Percentiles rank a stretch among this genome's conserved stretches.
phyloP scores from a whole-genome alignment of 441 rosid genomes.

The Pelargonium myrrhifolium region DNA sequence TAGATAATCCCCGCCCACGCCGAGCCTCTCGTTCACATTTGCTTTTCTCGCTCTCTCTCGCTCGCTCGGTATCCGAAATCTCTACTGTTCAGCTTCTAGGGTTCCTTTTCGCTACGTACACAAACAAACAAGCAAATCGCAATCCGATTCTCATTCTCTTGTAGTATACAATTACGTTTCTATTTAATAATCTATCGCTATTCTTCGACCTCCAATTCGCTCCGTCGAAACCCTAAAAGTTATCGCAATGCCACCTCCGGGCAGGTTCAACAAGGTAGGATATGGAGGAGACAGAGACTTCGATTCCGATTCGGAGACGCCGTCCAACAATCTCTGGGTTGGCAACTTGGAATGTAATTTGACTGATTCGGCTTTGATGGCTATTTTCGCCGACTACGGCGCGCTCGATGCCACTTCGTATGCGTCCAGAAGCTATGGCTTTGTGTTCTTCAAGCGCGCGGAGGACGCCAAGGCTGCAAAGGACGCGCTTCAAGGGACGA shows the following conservation, averaged over 20 bases:
- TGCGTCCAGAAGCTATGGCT: conserved; percentile 60
- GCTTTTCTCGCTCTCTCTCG: too few species aligned
- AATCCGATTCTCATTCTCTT: too few species aligned
- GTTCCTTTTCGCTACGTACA: too few species aligned
- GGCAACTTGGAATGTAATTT: conserved; percentile 51
- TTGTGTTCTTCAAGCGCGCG: conserved; percentile 56
- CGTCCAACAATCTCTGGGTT: conserved; percentile 78
- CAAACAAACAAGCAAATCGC: too few species aligned
- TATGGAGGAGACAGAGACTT: neutral
- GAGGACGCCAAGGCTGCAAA: conserved; percentile 71
- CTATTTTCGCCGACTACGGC: conserved; percentile 48
- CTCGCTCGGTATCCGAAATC: too few species aligned
- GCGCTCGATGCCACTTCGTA: conserved; percentile 57
- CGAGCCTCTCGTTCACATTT: too few species aligned
- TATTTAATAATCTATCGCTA: too few species aligned
- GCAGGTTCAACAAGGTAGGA: conserved; percentile 28
- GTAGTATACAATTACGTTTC: too few species aligned
- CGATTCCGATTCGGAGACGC: conserved; percentile 27
- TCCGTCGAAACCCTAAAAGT: neutral
- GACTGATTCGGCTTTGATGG: conserved; percentile 51
- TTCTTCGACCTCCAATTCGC: neutral
- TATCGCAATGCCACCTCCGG: conserved; percentile 30
- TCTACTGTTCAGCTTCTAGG: too few species aligned
- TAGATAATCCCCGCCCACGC: too few species aligned
- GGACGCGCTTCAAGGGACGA: conserved; percentile 57